These are phyloP conservation scores for Capsella bursapastoris DNA, from an alignment of 345 rosid genomes.

Conservation along the genomic window DNA sequence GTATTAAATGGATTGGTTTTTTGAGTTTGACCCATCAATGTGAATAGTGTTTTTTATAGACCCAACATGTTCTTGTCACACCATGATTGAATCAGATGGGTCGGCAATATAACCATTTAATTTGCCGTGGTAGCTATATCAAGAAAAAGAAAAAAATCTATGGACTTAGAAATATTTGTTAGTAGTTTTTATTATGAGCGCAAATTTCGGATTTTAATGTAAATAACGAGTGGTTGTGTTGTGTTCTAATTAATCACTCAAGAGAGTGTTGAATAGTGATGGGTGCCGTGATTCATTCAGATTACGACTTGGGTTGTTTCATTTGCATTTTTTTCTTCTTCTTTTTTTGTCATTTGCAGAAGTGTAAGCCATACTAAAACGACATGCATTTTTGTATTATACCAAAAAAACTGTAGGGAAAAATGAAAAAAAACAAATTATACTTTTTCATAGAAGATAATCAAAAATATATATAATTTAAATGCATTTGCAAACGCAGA, in stretches of 20 bases:
- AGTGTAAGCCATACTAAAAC: slow-evolving; percentile 4
- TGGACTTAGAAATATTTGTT: slow-evolving; percentile 19
- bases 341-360: neutral
- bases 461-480: too few relatives aligned
- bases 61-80: slow-evolving; percentile 42
- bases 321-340: too few relatives aligned
- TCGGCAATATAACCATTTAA: slow-evolving; percentile 30
- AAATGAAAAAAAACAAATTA: neutral
- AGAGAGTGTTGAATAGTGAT: slow-evolving; percentile 6
- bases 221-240: neutral
- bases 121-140: slow-evolving; percentile 2
- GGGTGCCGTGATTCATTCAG: slow-evolving; percentile 1
- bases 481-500: neutral
- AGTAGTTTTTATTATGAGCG: neutral
- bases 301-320: slow-evolving; percentile 3
- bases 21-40: slow-evolving; percentile 42
- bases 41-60: slow-evolving; percentile 35
- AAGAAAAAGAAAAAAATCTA: neutral
- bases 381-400: neutral
- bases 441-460: too few relatives aligned
- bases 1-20: slow-evolving; percentile 31
- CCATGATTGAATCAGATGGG: slow-evolving; percentile 35
- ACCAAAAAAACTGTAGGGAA: neutral
- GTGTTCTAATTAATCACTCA: slow-evolving; percentile 7
- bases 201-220: neutral